These are phyloP conservation scores for Fistulina hepatica DNA, from an alignment of 1,284 basidiomycete species.

Conservation along the genomic window DNA sequence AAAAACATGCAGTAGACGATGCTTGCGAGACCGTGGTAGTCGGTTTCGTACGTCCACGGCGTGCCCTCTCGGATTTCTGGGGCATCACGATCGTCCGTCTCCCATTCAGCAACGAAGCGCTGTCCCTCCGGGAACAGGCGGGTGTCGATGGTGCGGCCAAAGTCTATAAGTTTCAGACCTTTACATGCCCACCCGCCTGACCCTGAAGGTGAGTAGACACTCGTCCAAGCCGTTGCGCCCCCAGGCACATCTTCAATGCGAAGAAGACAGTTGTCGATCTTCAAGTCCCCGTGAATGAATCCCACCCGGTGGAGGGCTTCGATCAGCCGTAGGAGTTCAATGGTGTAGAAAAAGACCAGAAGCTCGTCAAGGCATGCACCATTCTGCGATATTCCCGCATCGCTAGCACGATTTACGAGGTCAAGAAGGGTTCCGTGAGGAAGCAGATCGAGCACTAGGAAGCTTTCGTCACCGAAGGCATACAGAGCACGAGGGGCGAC, in stretches of 20 bases:
- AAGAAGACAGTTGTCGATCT: conserved; percentile 97
- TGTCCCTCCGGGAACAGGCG: conserved; percentile 69
- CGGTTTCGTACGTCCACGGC: conserved; percentile 90
- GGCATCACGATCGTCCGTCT: conserved; percentile 81
- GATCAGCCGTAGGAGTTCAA: conserved; percentile 79
- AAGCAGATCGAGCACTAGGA: conserved; percentile 81
- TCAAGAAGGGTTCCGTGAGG: conserved; percentile 90
- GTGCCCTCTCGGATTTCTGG: conserved; percentile 75
- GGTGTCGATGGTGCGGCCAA: conserved; percentile 88
- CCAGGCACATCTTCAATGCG: conserved; percentile 78
- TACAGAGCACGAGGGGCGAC: conserved; percentile 70
- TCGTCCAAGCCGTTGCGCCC: conserved; percentile 59
- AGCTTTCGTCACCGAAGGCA: conserved; percentile 82
- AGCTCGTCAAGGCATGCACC: conserved; percentile 88
- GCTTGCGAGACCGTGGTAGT: conserved; percentile 91
- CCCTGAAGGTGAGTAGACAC: conserved; percentile 67
- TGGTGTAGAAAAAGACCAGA: conserved; percentile 89
- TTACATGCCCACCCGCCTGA: conserved; percentile 78
- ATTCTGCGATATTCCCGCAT: conserved; percentile 59
- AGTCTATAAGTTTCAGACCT: conserved; percentile 92
- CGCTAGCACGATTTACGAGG: conserved; percentile 77
- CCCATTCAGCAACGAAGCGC: conserved; percentile 83
- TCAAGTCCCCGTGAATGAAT: conserved; percentile 96
- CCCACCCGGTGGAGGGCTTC: conserved; percentile 74
- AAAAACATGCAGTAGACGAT: conserved; percentile 94